Evolutionary conservation across 441 rosid species (phyloP), one percentile per base, ranked within the genome.

Genomic region (Populus hybrid): DNA sequence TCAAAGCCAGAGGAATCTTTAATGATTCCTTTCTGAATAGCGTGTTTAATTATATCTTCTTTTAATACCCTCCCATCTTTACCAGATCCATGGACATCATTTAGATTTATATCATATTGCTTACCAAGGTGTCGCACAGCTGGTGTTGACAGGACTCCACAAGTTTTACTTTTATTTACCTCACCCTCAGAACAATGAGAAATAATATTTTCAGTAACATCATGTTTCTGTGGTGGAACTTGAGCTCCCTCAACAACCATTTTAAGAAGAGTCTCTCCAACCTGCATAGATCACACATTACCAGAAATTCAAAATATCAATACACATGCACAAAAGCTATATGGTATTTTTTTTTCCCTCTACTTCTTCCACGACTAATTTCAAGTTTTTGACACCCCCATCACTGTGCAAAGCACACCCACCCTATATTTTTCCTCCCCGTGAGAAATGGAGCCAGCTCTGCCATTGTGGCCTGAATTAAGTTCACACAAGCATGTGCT

Each of bases 181-280:
- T 82, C 80, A 20, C 56, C 56, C 56, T 45, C 56, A 45, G 81
- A 69, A 77, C 35, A 74, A 33, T 50, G 78, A 31, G 84, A 76
- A 31, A 67, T 33, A 6, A 12, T 36, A 63, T 64, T 72, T 69
- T 84, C 83, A 3, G 71, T n/a, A 77, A 36, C 38, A 11, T 16
- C 80, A 65, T 45, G 53, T 9, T 23, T 23, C 20, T 42, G 16
- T 12, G 8, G 16, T 12, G 64, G 71, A 23, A 42, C 31, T 26
- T 78, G 82, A 26, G 81, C 69, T 29, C 83, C 93, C 77, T 90
- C 89, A 42, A 90, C 90, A 1, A 72, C 80, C 80, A 95, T 80
- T 89, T 86, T 89, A 64, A 93, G 84, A 73, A 94, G 91, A 79
- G 95, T 90, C 82, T 93, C 97, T 72, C 98, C 99, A 42, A 92